phyloP scores from a whole-genome alignment of 352 stramenopile genomes.

The Pythium brachiatum region DNA sequence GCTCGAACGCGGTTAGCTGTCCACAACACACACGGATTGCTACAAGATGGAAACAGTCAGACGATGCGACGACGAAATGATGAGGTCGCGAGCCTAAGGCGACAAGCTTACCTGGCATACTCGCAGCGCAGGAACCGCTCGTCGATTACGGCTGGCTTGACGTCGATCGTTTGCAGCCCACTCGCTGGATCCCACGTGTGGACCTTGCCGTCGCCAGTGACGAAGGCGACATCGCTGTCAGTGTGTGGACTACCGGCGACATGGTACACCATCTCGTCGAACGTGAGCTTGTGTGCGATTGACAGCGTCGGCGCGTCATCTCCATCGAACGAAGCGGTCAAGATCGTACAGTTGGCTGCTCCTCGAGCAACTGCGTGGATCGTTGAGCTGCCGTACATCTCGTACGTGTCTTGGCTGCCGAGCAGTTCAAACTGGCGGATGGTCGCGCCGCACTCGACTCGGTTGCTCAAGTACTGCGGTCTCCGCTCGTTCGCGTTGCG shows the following conservation, averaged over 20 bases:
- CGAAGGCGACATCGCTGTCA: constrained; percentile 52
- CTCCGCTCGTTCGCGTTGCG: constrained; percentile 12
- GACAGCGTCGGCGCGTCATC: constrained; percentile 29
- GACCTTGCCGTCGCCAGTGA: constrained; percentile 45
- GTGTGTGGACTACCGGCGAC: constrained; percentile 61
- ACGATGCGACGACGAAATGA: background rate
- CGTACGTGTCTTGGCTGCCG: constrained; percentile 41
- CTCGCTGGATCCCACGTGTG: constrained; percentile 49
- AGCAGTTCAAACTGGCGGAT: constrained; percentile 67
- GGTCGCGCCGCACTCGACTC: constrained; percentile 47
- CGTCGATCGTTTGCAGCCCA: constrained; percentile 36
- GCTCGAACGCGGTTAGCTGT: constrained; percentile 40
- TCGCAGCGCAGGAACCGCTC: constrained; percentile 60
- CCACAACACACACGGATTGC: constrained; percentile 75
- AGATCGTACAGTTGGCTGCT: constrained; percentile 37
- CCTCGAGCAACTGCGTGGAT: constrained; percentile 46
- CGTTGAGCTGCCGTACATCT: constrained; percentile 27
- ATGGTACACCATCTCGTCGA: constrained; percentile 57
- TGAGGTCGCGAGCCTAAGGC: background rate
- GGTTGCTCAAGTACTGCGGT: constrained; percentile 28
- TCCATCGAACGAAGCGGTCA: constrained; percentile 23
- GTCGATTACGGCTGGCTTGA: constrained; percentile 19
- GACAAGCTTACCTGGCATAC: constrained; percentile 56
- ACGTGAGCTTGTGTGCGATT: constrained; percentile 38
- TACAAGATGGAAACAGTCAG: constrained; percentile 14